These are phyloP conservation scores for Gardenia jasminoides DNA, from an alignment of 257 asterid species.

Conservation along the genomic window DNA sequence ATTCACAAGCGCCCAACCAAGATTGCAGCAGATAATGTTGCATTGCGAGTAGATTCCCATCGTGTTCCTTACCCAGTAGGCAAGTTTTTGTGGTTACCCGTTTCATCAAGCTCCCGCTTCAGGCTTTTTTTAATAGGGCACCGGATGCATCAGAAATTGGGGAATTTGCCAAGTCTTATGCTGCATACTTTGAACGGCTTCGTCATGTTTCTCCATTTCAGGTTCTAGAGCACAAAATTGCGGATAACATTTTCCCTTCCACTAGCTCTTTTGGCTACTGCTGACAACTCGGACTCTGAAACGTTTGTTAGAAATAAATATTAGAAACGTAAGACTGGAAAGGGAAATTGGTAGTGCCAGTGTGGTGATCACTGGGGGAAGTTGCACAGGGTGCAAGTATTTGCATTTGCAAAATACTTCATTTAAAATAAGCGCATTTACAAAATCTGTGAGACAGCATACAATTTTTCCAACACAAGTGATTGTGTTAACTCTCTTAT, in stretches of 20 bases:
- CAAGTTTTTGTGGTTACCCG: not conserved
- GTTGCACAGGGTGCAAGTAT: not conserved
- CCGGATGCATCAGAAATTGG: not conserved
- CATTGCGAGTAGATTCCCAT: not conserved
- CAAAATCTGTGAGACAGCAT: not conserved
- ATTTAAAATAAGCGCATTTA: not conserved
- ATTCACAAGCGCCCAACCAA: not conserved
- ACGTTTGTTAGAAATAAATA: not conserved
- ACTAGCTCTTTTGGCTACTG: not conserved
- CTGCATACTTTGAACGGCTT: not conserved
- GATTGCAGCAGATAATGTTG: not conserved
- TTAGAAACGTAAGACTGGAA: not conserved
- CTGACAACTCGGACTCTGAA: constrained; percentile 5
- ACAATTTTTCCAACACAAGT: not conserved
- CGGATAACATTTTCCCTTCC: not conserved
- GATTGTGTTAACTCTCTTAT: not conserved
- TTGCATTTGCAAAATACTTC: not conserved
- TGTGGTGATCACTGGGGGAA: not conserved
- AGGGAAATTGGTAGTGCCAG: not conserved
- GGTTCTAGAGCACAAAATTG: not conserved
- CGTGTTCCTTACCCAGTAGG: not conserved
- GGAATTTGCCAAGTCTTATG: not conserved
- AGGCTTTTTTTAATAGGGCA: not conserved
- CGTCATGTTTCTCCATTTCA: not conserved
- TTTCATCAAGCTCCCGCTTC: not conserved